Base-by-base conservation (phyloP, 2,329 filamentous ascomycete species). In the Zymoseptoria ardabiliae region DNA sequence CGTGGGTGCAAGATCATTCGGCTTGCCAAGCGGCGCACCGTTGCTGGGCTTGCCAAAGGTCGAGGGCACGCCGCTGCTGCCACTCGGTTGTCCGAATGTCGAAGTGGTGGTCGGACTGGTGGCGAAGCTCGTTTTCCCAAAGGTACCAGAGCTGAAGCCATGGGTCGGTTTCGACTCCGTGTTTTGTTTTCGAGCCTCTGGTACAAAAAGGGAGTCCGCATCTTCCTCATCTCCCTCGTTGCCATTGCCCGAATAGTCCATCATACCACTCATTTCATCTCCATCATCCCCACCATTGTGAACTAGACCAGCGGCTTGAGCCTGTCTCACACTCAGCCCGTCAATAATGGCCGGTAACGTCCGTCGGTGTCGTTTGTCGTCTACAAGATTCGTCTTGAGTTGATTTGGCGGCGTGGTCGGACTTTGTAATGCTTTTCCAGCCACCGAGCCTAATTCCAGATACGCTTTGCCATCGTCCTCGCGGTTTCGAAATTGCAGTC, bases 321-420 rank as follows among this genome's bases (percentile, higher is more conserved):
- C 82, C 65, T 81, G 76, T 51, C 73, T 73, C 52, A 85, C 77
- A 51, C 73, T 79, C 69, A 84, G 73, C 13, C 83, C 83, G 66
- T 81, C 77, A 56, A 86, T 80, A 25, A 87, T 72, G 8, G 83
- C 80, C 21, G 79, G 78, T n/a, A 84, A 70, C 1, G 76, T 79
- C 64, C 84, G 78, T 21, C 78, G 77, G 58, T 77, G 75, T 48
- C 84, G 78, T 70, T 87, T 87, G 23, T 73, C 72, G 68, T 87
- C 84, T 17, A 87, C 84, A 55, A 82, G 51, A 11, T 54, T 59
- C 20, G 66, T 68, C 49, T 68, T 70, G 53, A 65, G 60, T 63
- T 85, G 84, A 30, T 77, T 76, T n/a, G 23, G 54, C 41, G 22
- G 66, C 25, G 66, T 59, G n/a, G 68, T 65, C 25, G 69, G 68